Base-by-base conservation (phyloP, 2,329 filamentous ascomycete species). In the Alternaria rosae region DNA sequence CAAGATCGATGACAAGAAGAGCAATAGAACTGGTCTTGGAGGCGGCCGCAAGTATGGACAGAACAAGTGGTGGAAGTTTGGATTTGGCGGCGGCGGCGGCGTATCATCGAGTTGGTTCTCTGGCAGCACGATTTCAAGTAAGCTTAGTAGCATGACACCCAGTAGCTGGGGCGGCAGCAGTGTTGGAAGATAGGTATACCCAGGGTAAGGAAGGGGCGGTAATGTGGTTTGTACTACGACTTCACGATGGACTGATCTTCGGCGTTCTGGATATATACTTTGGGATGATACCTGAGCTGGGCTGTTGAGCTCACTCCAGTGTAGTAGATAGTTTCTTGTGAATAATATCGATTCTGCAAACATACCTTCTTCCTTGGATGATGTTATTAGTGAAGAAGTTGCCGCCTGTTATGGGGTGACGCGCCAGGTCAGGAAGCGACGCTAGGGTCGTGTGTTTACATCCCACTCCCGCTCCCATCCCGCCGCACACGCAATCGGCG, bases 101-200 rank as follows among this genome's bases (percentile, higher is more conserved):
- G 59, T 62, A 28, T 58, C 54, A 10, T 57, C 47, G 6, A 81
- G 78, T 61, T 76, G 81, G 77, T 77, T 78, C 63, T 77, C 69
- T 38, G 74, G 76, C 20, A 76, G 76, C 54, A 72, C 70, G 58
- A 75, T 79, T 42, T 74, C 74, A 15, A 80, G 76, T 57, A 83
- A 80, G 69, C 45, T 79, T 17, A 76, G 70, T 42, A 74, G 70
- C 58, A 72, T 73, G 62, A 58, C 71, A 30, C 75, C 75, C 30
- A 78, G 75, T 57, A 70, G 57, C 60, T 78, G 76, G 76, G 65
- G 75, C 10, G 76, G 76, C 7, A 78, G 76, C 45, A 73, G 70
- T 56, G 65, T 73, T 3, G 71, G 75, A 41, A 48, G 59, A 26
- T 61, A 54, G 42, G 54, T 28, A 45, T 30, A 45, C 23, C 42